Evolutionary conservation across 768 basidiomycete species (phyloP).

Genomic region (Psilocybe cyanescens): DNA sequence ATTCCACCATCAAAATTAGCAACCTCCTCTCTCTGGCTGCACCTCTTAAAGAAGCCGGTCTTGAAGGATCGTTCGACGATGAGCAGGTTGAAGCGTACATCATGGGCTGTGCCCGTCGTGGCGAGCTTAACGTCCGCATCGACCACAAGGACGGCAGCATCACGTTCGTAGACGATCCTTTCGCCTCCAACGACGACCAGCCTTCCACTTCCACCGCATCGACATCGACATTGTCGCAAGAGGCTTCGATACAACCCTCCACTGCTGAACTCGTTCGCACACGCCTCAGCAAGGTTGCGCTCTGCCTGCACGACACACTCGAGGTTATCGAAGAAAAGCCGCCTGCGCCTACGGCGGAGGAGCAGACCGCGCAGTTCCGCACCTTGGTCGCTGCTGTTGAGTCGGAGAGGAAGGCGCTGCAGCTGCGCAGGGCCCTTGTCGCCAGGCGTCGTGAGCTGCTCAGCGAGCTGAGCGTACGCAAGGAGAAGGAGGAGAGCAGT

Average conservation of each 20-base stretch:
- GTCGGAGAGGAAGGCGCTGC: slow-evolving; percentile 77
- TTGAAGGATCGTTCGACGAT: slow-evolving; percentile 64
- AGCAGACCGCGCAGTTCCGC: slow-evolving; percentile 60
- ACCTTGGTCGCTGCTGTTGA: slow-evolving; percentile 67
- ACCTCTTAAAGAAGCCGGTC: slow-evolving; percentile 63
- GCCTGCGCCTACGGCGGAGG: slow-evolving; percentile 47
- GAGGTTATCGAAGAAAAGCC: slow-evolving; percentile 50
- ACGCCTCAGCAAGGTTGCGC: slow-evolving; percentile 77
- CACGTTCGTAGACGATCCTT: slow-evolving; percentile 82
- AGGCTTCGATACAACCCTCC: slow-evolving; percentile 66
- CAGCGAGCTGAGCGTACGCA: slow-evolving; percentile 80
- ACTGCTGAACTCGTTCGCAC: slow-evolving; percentile 75
- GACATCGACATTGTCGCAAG: slow-evolving; percentile 21
- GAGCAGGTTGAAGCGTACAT: slow-evolving; percentile 88
- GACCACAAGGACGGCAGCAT: slow-evolving; percentile 89
- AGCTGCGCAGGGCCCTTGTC: slow-evolving; percentile 78
- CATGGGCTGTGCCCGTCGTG: slow-evolving; percentile 88
- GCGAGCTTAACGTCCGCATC: slow-evolving; percentile 84
- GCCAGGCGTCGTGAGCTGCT: slow-evolving; percentile 85
- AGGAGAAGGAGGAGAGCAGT: slow-evolving; percentile 88
- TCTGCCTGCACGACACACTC: slow-evolving; percentile 74
- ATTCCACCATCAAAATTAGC: slow-evolving; percentile 81
- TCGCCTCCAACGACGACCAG: slow-evolving; percentile 47
- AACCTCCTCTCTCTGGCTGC: slow-evolving; percentile 79
- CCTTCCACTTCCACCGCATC: slow-evolving; percentile 30